phyloP scores from a whole-genome alignment of 2,329 filamentous ascomycete genomes.

The Orbilia brochopaga region DNA sequence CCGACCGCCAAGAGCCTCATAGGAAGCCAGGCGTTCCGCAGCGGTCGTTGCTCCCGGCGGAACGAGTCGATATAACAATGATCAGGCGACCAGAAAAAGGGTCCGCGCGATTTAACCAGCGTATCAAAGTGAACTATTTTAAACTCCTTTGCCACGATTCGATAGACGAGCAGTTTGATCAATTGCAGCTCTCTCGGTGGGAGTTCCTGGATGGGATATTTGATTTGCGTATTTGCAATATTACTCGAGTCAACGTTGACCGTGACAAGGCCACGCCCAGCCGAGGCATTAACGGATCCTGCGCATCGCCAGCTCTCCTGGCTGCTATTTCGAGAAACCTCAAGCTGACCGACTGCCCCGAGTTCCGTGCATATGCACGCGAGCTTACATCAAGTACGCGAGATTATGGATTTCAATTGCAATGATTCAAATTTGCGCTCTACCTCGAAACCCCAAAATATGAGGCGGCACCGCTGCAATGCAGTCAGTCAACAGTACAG shows the following conservation, averaged over 20 bases:
- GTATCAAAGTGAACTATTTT: not conserved
- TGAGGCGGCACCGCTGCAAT: slow-evolving; percentile 31
- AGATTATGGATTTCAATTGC: not conserved
- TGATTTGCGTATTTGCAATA: too few relatives aligned
- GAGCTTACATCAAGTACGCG: too few relatives aligned
- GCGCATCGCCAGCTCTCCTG: not conserved
- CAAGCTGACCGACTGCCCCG: not conserved
- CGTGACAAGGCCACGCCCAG: not conserved
- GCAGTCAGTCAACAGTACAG: too few relatives aligned
- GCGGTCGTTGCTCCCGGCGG: not conserved
- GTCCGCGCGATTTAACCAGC: not conserved
- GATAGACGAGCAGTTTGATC: not conserved
- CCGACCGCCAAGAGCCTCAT: not conserved
- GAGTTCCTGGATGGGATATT: too few relatives aligned
- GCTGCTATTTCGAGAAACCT: slow-evolving; percentile 2
- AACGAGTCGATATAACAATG: not conserved
- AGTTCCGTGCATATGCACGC: not conserved
- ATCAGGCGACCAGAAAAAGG: not conserved
- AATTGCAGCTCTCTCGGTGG: not conserved
- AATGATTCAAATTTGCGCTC: not conserved
- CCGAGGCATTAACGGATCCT: not conserved
- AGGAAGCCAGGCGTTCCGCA: not conserved
- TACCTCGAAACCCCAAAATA: slow-evolving; percentile 5
- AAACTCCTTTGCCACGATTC: not conserved
- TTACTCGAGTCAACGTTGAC: too few relatives aligned